Base-by-base conservation (phyloP, 257 asterid species). In the Solanum chilense region DNA sequence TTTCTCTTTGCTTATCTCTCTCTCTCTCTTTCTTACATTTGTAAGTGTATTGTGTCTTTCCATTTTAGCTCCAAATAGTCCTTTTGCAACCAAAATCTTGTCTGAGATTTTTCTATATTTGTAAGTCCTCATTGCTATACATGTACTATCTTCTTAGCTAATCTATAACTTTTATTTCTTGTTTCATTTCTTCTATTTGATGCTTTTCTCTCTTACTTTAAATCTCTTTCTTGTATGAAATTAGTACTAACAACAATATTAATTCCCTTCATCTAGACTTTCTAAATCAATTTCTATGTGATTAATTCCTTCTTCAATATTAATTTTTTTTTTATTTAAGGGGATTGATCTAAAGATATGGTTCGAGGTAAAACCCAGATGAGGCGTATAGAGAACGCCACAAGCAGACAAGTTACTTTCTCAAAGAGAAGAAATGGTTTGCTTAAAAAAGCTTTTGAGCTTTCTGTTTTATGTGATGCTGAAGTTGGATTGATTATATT, bases 361-460 rank as follows among this genome's bases (percentile, higher is more conserved):
- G 99, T 93, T 88, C 84, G 99, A 86, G 99, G 99, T 14, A 96
- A 96, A 89, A 96, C 99, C 31, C 94, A 95, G 94, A 94, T 96
- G 98, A 89, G 94, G 96, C 98, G 98, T 82, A 96, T 96, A 82
- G 99, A 96, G 84, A 94, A 95, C 95, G 97, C 97, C 1, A 94
- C 98, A 10, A 95, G 98, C 90, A 87, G 99, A 68, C 98, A 96
- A 89, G 98, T 95, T 12, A 95, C 99, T 88, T 95, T 96, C 96
- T 96, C 99, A 4, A 96, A 96, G 93, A 87, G 99, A 74, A 87
- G 98, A 91, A 96, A 93, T 91, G 98, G 99, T 16, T 89, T 95
- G 75, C 92, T 94, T 8, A 95, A 95, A 69, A 95, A 95, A 82
- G 98, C 98, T 1, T 95, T 94, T 86, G 98, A 95, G 83, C 95